phyloP scores from a whole-genome alignment of 2,329 filamentous ascomycete genomes.

The Fusarium sp. region DNA sequence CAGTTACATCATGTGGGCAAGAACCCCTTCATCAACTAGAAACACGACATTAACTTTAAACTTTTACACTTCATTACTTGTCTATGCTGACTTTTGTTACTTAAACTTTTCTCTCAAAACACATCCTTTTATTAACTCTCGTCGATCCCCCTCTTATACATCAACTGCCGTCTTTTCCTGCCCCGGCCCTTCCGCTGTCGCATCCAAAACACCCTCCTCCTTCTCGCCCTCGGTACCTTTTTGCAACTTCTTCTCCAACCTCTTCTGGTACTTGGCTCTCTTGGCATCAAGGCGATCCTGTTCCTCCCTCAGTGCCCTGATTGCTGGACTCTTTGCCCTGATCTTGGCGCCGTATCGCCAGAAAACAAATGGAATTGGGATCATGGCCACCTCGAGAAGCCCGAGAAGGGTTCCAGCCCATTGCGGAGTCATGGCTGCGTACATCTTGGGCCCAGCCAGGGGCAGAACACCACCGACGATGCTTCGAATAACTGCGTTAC shows the following conservation, averaged over 20 bases:
- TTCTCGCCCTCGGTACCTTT: slow-evolving; percentile 17
- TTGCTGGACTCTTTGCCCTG: slow-evolving; percentile 65
- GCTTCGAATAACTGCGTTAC: slow-evolving; percentile 82
- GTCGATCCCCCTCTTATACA: neutral
- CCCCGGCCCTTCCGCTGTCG: slow-evolving; percentile 3
- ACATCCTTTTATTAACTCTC: neutral
- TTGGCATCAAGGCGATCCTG: slow-evolving; percentile 56
- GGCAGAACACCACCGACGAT: slow-evolving; percentile 85
- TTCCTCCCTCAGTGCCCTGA: slow-evolving; percentile 63
- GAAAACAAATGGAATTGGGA: slow-evolving; percentile 87
- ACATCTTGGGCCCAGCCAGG: slow-evolving; percentile 82
- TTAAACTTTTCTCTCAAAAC: neutral
- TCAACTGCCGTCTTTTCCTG: neutral
- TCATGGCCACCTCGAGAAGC: slow-evolving; percentile 79
- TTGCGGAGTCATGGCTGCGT: slow-evolving; percentile 77
- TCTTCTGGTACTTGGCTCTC: slow-evolving; percentile 51
- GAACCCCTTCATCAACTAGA: neutral
- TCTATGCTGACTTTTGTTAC: neutral
- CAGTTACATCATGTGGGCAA: neutral
- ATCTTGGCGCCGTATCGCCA: slow-evolving; percentile 74
- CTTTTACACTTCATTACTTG: too few species aligned
- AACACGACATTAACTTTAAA: neutral
- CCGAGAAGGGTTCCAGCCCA: slow-evolving; percentile 86
- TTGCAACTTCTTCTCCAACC: slow-evolving; percentile 33
- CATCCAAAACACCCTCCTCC: slow-evolving; percentile 28